Base-by-base conservation (phyloP, 2,329 filamentous ascomycete genomes). In the Aspergillus caelatus region DNA sequence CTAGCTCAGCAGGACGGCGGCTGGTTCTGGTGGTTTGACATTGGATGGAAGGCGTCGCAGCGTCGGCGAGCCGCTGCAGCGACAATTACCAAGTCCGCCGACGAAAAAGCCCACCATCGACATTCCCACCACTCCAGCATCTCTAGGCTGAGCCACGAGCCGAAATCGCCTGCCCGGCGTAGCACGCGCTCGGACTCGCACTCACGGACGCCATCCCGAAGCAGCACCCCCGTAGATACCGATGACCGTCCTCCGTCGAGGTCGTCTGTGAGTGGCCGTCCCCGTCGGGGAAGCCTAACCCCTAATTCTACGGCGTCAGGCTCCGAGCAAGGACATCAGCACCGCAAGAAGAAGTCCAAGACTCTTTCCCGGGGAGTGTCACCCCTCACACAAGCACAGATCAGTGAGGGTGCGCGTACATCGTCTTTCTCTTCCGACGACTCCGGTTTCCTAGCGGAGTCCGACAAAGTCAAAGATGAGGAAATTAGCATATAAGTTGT, bases 1-100 rank as follows among this genome's bases (percentile, higher is more conserved):
- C 80, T 92, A 45, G 89, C 90, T 14, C 88, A 87, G 72, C 83
- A 89, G 71, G 84, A 89, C 65, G 88, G 90, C 58, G 87, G 90
- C 26, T 91, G 89, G 89, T 82, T 96, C 41, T 96, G 93, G 93
- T 96, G 94, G 91, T 87, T 92, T 1, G 91, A 92, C 0, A 81
- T 86, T 39, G 85, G 73, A 41, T 76, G 78, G 72, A 75, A 71
- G 63, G 70, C 72, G 57, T 74, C 76, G 8, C 70, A 72, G 57
- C 72, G 72, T 45, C 75, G 74, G 50, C 70, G 72, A 45, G 62
- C 72, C 34, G 69, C 72, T 12, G 71, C 75, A 39, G 70, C 71
- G 10, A 75, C 69, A 3, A 53, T 74, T 41, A 68, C 71, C 36
- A 70, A 68, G 45, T 61, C 72, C 30, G 57, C 69, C 9, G 75